Base-by-base conservation (phyloP, 73 alveolate genomes). In the Paramecium tetraurelia region DNA sequence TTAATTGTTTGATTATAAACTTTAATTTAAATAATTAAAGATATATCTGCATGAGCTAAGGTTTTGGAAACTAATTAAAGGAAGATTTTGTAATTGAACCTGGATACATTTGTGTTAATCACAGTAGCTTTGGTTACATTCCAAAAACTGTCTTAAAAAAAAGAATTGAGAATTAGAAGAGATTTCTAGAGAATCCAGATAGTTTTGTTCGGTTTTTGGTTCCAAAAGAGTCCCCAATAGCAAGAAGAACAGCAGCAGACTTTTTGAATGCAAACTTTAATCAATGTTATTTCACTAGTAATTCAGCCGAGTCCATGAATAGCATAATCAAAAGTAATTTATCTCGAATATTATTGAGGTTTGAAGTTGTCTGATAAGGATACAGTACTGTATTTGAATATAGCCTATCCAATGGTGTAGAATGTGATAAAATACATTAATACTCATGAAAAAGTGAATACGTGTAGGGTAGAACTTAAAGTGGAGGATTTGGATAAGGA, bases 71-170 rank as follows among this genome's bases (percentile, higher is more conserved):
- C 7, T 27, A 40, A 44, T 20, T 80, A 24, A 80, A 46, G n/a
- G 76, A 80, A 2, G 46, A 41, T 31, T 80, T 80, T 48, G 50
- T 31, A 31, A 41, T 80, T 5, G 75, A 80, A 24, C 29, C 41
- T 20, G 90, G 90, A 80, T 80, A 41, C 12, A 35, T 16, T 21
- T 44, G 75, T 80, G 90, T 80, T 8, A 80, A 80, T 80, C 90
- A 80, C 18, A 48, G 90, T 20, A 80, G 90, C 14, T 80, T 43
- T 80, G 90, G 90, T 2, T 48, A 44, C 10, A 18, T 48, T 4
- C 90, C 90, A 14, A 80, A 80, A 12, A 20, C 20, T 20, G 29
- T 80, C 22, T 24, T 22, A 10, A 63, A 41, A n/a, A 7, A 9
- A 22, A 44, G 57, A 80, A 8, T 31, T 80, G 90, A 80, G 48